Evolutionary conservation across 352 stramenopile genomes (phyloP), one percentile per base, ranked within the genome.

Genomic region (Phytophthora tentaculata): DNA sequence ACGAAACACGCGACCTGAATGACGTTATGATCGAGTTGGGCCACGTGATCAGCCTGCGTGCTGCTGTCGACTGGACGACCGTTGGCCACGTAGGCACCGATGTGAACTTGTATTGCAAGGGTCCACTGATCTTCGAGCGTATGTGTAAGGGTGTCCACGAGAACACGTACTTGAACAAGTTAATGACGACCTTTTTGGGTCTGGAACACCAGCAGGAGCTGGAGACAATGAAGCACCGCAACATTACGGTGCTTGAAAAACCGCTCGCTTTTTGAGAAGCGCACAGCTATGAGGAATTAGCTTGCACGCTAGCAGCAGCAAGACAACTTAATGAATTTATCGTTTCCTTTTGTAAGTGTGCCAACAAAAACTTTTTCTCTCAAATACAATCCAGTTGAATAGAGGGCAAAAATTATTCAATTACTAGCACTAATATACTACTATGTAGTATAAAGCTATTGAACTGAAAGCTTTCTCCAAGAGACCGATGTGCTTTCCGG

Each of bases 71-170:
- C 54, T 91, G 83, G 83, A 89, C 80, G 2, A 91, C 83, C 5
- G 68, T 79, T 43, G 83, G 79, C 17, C 83, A 91, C 69, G 79
- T 90, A 7, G 83, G 81, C 69, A 90, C 81, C 56, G 83, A 91
- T 43, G 83, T 91, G 32, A 87, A 89, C 67, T 64, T 91, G 28
- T 87, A 91, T 79, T 91, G 83, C 76, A 86, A 86, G 62, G 83
- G 83, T 13, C 83, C 83, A 3, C 61, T 53, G 1, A 59, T 87
- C 19, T 80, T 91, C 17, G 76, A 85, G 61, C 77, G 79, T 47
- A 80, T 88, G 69, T 91, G 83, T 72, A 81, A 84, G 64, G 83
- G 83, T 24, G 69, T 86, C 22, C 79, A 90, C 60, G 73, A 91
- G 66, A 91, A 91, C 70, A 80, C 64, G 39, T 84, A 90, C 61